These are phyloP conservation scores for Debaryomyces sp. DNA, from an alignment of 1,139 yeast genomes.

Conservation along the genomic window DNA sequence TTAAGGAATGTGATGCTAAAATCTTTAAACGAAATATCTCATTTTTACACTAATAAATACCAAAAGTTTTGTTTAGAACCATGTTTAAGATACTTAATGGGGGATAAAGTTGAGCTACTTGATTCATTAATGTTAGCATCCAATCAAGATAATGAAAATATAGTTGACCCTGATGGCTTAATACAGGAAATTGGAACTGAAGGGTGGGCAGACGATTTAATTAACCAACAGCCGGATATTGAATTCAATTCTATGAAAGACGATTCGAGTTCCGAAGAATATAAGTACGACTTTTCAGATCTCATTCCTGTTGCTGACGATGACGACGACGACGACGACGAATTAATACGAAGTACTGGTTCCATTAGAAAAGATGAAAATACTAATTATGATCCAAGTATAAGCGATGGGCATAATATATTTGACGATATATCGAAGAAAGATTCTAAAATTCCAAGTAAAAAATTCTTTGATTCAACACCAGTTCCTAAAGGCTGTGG, in stretches of 20 bases:
- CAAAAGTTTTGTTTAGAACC: slow-evolving; percentile 78
- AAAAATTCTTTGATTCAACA: slow-evolving; percentile 62
- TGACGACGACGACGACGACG: slow-evolving; percentile 28
- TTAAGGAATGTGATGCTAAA: slow-evolving; percentile 52
- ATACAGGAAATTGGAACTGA: slow-evolving; percentile 42
- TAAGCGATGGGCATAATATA: slow-evolving; percentile 18
- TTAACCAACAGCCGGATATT: slow-evolving; percentile 37
- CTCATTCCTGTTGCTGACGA: slow-evolving; percentile 32
- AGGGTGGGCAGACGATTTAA: slow-evolving; percentile 50
- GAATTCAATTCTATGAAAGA: slow-evolving; percentile 29
- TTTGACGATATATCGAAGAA: slow-evolving; percentile 17
- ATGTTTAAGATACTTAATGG: slow-evolving; percentile 75
- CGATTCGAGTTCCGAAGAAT: slow-evolving; percentile 35
- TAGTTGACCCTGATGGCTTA: slow-evolving; percentile 19
- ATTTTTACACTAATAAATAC: slow-evolving; percentile 54
- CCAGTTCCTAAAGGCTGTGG: slow-evolving; percentile 95
- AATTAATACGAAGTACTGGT: slow-evolving; percentile 21
- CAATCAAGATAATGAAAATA: slow-evolving; percentile 21
- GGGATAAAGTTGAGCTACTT: slow-evolving; percentile 68
- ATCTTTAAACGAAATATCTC: slow-evolving; percentile 58
- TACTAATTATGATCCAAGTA: slow-evolving; percentile 9
- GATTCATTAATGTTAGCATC: slow-evolving; percentile 32
- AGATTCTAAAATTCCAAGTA: slow-evolving; percentile 14
- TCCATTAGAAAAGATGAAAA: slow-evolving; percentile 18
- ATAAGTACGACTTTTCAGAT: slow-evolving; percentile 31